Base-by-base conservation (phyloP, 345 rosid genomes). In the Eucalyptus curtisii region DNA sequence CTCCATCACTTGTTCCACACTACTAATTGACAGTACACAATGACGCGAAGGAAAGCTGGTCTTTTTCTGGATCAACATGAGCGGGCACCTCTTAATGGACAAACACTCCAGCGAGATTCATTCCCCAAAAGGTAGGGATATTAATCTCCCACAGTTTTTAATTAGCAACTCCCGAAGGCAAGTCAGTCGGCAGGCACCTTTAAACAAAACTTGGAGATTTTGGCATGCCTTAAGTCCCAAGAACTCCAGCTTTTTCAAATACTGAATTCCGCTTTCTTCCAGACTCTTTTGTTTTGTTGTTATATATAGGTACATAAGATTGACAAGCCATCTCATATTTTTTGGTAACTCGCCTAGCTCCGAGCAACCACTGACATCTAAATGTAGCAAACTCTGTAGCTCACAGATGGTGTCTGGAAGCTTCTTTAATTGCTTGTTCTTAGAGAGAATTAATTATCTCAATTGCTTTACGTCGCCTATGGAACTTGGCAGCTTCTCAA, bases 141-240 rank as follows among this genome's bases (percentile, higher is more conserved):
- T 19, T 2, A 3, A 24, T 19, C 82, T 40, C 82, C 45, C 22
- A 71, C 82, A 71, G 22, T 37, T 2, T 37, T 3, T 0, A 37
- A 37, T 71, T 2, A 9, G 0, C 25, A 71, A 37, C 14, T 10
- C 3, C 14, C 1, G 82, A 19, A 71, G 82, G 14, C 8, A 0
- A 71, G 25, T 37, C 8, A 24, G 45, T 59, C 31, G 16, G 4
- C 4, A 10, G 2, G 27, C 2, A 37, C 82, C 45, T 37, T 10
- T 2, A 71, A 71, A 71, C 14, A 71, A 37, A 10, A 10, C 8
- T 37, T 2, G 45, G 14, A 71, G 82, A 19, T 37, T 71, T 19
- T 19, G 4, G 8, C 82, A 71, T 37, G 25, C 82, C 25, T 37
- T 4, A 0, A 71, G 7, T 19, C 82, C 45, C 45, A 37, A 37